Base-by-base conservation (phyloP, 140 eudicot species). In the Anethum foeniculum region DNA sequence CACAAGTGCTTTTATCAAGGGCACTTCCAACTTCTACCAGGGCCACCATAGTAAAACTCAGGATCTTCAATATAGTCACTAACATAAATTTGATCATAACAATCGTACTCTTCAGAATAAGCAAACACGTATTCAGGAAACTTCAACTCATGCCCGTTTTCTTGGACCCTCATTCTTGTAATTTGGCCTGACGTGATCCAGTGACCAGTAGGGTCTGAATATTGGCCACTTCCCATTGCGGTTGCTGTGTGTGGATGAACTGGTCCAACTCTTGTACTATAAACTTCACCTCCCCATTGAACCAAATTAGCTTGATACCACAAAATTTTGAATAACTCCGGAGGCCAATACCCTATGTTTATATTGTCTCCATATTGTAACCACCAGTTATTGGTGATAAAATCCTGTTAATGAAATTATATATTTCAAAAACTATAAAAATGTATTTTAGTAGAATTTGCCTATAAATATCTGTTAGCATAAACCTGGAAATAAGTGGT, bases 241-340 rank as follows among this genome's bases (percentile, higher is more conserved):
- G 96, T 90, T 32, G 81, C 79, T 0, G 97, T 90, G 86, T 93
- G 97, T 0, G 94, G 94, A 72, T 85, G 86, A 64, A 76, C 80
- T 62, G 69, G 5, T 76, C 88, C 89, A 12, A 92, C 88, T 65
- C 81, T 86, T 6, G 89, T 27, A 86, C 96, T 93, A 19, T 93
- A 91, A 25, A 93, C 94, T 76, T 93, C 94, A 7, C 96, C 97
- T 64, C 96, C 98, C 96, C 96, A 93, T 75, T 85, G 88, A 43
- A 88, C 96, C 34, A 85, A 62, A 56, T 13, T 30, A 38, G 93
- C 98, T 12, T 88, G 89, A 56, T 73, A 27, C 47, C 77, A 83
- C 30, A 93, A 75, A 1, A 12, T 25, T 47, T 46, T 27, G 64
- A 75, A 75, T 75, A 75, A 36, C 64, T 75, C 79, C 0, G 79